Conservation (phyloP, 371 early-diverging fungal genomes). For the Lichtheimia corymbifera region DNA sequence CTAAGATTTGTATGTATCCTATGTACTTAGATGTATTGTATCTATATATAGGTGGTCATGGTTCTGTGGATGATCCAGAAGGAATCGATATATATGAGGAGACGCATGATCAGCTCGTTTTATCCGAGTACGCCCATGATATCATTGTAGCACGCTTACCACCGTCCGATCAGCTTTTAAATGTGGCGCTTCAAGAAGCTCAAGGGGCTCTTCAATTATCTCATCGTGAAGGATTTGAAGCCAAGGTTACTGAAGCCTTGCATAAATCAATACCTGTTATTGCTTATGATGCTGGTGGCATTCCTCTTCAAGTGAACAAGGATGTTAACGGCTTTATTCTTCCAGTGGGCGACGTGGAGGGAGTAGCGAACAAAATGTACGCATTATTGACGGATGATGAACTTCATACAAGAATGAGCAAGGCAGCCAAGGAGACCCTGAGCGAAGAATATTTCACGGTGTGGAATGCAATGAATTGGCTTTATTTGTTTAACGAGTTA, state of each 20-base stretch:
- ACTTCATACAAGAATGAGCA: slow-evolving; percentile 43
- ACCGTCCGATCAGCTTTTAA: slow-evolving; percentile 80
- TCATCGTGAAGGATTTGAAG: slow-evolving; percentile 85
- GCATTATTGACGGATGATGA: slow-evolving; percentile 50
- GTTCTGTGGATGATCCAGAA: slow-evolving; percentile 91
- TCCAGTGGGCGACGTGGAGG: slow-evolving; percentile 59
- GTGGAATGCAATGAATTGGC: slow-evolving; percentile 71
- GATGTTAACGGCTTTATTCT: slow-evolving; percentile 69
- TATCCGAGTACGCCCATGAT: slow-evolving; percentile 50
- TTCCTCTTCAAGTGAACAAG: slow-evolving; percentile 80
- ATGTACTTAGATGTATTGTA: neutral
- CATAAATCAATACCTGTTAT: slow-evolving; percentile 58
- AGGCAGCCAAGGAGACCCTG: slow-evolving; percentile 41
- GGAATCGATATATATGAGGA: slow-evolving; percentile 72
- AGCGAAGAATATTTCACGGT: slow-evolving; percentile 73
- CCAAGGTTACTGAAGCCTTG: slow-evolving; percentile 87
- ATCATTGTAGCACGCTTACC: slow-evolving; percentile 71
- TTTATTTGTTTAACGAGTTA: slow-evolving; percentile 56
- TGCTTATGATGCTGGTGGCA: slow-evolving; percentile 73
- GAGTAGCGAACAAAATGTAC: slow-evolving; percentile 60
- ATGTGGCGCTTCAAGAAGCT: slow-evolving; percentile 70
- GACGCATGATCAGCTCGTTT: slow-evolving; percentile 49
- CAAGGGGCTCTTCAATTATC: slow-evolving; percentile 80
- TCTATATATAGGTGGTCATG: slow-evolving; percentile 59
- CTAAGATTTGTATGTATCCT: neutral